Conservation (phyloP, 179 eudicot species). For the Corrigiola litoralis region DNA sequence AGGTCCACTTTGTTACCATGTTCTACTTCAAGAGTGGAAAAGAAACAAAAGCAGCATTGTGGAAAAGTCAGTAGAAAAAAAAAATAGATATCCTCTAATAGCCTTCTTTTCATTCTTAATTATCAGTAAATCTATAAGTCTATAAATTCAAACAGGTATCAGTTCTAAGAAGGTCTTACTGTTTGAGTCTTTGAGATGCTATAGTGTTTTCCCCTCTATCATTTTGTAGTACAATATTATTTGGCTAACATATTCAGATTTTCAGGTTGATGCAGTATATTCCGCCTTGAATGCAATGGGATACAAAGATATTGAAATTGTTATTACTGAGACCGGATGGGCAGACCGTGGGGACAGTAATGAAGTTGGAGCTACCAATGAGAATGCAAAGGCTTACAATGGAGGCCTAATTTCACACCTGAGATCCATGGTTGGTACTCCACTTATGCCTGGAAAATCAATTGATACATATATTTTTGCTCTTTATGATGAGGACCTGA, state of each 20-base stretch:
- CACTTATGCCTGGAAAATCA: constrained; percentile 91
- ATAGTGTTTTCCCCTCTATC: not conserved
- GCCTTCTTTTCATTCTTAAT: not conserved
- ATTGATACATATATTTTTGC: constrained; percentile 93
- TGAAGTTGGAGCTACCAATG: constrained; percentile 76
- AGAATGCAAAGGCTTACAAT: constrained; percentile 85
- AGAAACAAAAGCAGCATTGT: not conserved
- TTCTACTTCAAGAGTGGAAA: not conserved
- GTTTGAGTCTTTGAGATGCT: too few relatives aligned
- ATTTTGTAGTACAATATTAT: not conserved
- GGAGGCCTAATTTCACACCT: constrained; percentile 69
- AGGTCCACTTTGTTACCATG: constrained; percentile 9
- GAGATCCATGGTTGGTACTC: constrained; percentile 87
- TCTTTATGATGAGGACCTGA: constrained; percentile 84
- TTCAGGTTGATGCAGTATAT: constrained; percentile 83
- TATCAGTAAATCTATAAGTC: not conserved
- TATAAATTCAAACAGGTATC: too few relatives aligned
- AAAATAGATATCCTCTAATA: too few relatives aligned
- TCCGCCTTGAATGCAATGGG: constrained; percentile 84
- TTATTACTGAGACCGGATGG: constrained; percentile 97
- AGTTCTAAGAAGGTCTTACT: too few relatives aligned
- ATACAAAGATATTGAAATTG: constrained; percentile 67
- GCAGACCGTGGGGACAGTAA: constrained; percentile 73
- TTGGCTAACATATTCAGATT: not conserved
- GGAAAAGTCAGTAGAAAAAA: not conserved